These are phyloP conservation scores for Eucalyptus camaldulensis DNA, from an alignment of 345 rosid species.

Conservation along the genomic window DNA sequence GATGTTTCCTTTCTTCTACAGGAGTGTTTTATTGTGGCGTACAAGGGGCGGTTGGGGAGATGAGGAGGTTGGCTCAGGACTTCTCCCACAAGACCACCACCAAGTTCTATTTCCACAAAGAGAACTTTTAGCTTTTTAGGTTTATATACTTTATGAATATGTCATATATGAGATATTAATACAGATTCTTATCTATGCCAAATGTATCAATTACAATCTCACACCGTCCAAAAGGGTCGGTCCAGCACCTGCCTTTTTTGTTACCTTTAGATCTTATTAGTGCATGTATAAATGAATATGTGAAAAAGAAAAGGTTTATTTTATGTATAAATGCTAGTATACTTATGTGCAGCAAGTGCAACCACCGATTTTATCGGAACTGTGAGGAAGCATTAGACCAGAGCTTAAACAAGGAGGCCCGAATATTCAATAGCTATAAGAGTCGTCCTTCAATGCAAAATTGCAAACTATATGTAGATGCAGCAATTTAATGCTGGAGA, in stretches of 20 bases:
- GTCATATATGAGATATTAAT: background rate
- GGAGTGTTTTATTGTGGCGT: slow-evolving; percentile 76
- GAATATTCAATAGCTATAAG: background rate
- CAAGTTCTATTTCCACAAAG: slow-evolving; percentile 76
- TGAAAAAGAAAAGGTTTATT: background rate
- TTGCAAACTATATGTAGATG: background rate
- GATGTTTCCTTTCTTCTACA: background rate
- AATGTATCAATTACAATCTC: background rate
- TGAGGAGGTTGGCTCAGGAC: slow-evolving; percentile 46
- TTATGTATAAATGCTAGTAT: background rate
- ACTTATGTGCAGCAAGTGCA: too few relatives aligned
- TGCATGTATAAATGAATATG: background rate
- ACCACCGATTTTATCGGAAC: background rate
- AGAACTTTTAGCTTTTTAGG: slow-evolving; percentile 34
- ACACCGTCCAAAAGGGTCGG: background rate
- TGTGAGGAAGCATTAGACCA: background rate
- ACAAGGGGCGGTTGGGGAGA: slow-evolving; percentile 39
- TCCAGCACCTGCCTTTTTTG: background rate
- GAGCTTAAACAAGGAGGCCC: background rate
- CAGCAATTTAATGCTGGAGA: background rate
- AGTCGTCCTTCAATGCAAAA: background rate
- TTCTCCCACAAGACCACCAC: slow-evolving; percentile 70
- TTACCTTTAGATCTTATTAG: background rate
- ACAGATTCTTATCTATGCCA: background rate
- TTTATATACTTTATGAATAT: too few relatives aligned